These are phyloP conservation scores for Nitzschia putrida DNA, from an alignment of 108 stramenopile genomes.

Conservation along the genomic window DNA sequence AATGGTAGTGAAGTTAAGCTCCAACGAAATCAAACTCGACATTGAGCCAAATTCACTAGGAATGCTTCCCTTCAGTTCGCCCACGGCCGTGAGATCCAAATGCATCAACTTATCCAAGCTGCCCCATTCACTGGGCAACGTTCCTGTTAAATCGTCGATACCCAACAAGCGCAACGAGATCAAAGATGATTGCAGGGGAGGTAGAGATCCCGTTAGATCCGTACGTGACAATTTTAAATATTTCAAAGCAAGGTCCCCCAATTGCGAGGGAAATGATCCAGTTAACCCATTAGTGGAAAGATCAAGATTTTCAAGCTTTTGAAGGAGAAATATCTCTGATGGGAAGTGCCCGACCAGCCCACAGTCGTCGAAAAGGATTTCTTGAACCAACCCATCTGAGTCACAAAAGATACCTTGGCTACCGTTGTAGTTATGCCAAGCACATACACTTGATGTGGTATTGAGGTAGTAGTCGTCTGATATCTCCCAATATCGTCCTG, in stretches of 20 bases:
- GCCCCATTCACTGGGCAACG: constrained; percentile 39
- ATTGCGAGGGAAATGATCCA: too few species aligned
- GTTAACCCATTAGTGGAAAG: constrained; percentile 12
- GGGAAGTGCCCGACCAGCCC: constrained; percentile 46
- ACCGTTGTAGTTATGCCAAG: too few species aligned
- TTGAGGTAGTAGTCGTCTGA: too few species aligned
- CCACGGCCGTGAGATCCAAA: neutral
- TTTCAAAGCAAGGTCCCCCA: too few species aligned
- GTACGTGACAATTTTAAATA: too few species aligned
- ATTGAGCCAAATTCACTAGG: constrained; percentile 2
- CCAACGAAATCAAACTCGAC: neutral
- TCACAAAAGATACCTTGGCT: too few species aligned
- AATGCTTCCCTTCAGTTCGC: neutral
- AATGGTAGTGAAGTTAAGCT: constrained; percentile 34
- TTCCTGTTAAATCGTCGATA: constrained; percentile 29
- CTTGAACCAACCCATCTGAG: too few species aligned
- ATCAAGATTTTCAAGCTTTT: constrained; percentile 4
- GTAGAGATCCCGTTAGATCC: constrained; percentile 14
- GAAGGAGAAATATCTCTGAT: constrained; percentile 41
- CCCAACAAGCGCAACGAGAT: constrained; percentile 7
- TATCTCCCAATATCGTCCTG: too few species aligned
- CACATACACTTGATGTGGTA: too few species aligned
- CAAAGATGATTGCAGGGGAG: constrained; percentile 27
- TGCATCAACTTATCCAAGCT: constrained; percentile 42
- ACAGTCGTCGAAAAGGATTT: too few species aligned